A percentile compares a stretch with the other conserved stretches of the same genome.
Evolutionary conservation across 768 basidiomycete genomes (phyloP).

Genomic region (Dendrothele bispora): DNA sequence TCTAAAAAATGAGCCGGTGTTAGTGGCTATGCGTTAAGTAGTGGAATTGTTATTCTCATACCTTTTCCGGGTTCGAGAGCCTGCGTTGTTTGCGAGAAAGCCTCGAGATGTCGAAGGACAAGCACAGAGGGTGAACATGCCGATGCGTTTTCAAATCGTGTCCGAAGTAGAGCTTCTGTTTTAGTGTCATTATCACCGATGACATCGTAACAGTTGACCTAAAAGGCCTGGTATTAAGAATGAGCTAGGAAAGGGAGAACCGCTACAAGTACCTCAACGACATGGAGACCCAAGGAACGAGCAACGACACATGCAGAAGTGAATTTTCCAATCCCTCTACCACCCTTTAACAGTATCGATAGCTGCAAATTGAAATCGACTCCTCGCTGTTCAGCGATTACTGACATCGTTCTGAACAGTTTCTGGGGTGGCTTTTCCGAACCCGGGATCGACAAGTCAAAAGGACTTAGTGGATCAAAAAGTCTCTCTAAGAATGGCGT

Average conservation of each 20-base stretch:
- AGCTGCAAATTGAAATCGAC: conserved; percentile 63
- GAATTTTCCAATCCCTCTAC: conserved; percentile 81
- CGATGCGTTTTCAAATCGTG: conserved; percentile 74
- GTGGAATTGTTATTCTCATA: conserved; percentile 18
- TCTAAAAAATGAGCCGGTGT: conserved; percentile 50
- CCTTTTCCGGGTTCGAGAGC: conserved; percentile 65
- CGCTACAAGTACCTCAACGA: conserved; percentile 60
- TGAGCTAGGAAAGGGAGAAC: background rate
- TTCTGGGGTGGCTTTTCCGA: conserved; percentile 40
- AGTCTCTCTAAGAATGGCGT: background rate
- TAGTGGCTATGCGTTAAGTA: conserved; percentile 1
- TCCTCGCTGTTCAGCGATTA: conserved; percentile 50
- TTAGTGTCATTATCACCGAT: conserved; percentile 75
- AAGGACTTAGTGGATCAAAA: background rate
- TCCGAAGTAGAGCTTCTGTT: conserved; percentile 71
- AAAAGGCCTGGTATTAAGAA: background rate
- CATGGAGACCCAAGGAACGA: conserved; percentile 67
- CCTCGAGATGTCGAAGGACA: conserved; percentile 78
- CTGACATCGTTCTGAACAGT: conserved; percentile 57
- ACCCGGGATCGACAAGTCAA: background rate
- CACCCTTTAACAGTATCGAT: conserved; percentile 76
- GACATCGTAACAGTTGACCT: conserved; percentile 88
- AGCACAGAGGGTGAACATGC: conserved; percentile 84
- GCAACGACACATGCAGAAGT: conserved; percentile 58
- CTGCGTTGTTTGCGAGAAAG: conserved; percentile 70